Evolutionary conservation across 345 rosid genomes (phyloP), one percentile per base, ranked within the genome.

Genomic region (Ceriops tagal): DNA sequence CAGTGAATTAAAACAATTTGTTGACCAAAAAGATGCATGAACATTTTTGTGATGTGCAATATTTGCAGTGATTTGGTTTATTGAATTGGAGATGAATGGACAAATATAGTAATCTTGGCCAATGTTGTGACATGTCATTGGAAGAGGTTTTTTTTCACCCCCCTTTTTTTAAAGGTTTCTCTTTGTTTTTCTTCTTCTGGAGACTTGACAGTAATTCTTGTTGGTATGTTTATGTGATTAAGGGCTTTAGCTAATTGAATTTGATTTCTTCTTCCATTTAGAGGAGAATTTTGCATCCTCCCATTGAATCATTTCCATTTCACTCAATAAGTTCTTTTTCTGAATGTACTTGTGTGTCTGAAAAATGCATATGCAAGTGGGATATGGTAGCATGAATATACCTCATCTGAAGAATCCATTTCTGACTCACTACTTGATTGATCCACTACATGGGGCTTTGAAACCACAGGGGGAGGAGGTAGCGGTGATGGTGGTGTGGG

Each of bases 381-480:
- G 5, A 56, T 20, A 59, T 62, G 53, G 53, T 27, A 32, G 20
- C 21, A 68, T 30, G 8, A 47, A 53, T 16, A 19, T 79, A 88
- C 98, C 92, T 89, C 95, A 73, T 87, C 92, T 1, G 93, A 83
- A 82, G 91, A 88, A 64, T 91, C 98, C 92, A 91, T 80, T 83
- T 89, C 97, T 37, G 97, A 91, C 79, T 93, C 98, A 70, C 92
- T 85, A 74, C 88, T 88, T 65, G 92, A 91, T 64, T 71, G 78
- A 75, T 81, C 86, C 24, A 71, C 86, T 62, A 76, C 31, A n/a
- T 66, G 66, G 74, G 80, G 77, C 65, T 83, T 74, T 70, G 80
- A 60, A 67, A 69, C 47, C 37, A 57, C 27, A 69, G 78, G 58
- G 52, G 77, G 58, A 26, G 79, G 71, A 21, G 87, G 89, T 5